These are phyloP conservation scores for Aphanoascus verrucosus DNA, from an alignment of 2,329 filamentous ascomycete genomes.

Conservation along the genomic window DNA sequence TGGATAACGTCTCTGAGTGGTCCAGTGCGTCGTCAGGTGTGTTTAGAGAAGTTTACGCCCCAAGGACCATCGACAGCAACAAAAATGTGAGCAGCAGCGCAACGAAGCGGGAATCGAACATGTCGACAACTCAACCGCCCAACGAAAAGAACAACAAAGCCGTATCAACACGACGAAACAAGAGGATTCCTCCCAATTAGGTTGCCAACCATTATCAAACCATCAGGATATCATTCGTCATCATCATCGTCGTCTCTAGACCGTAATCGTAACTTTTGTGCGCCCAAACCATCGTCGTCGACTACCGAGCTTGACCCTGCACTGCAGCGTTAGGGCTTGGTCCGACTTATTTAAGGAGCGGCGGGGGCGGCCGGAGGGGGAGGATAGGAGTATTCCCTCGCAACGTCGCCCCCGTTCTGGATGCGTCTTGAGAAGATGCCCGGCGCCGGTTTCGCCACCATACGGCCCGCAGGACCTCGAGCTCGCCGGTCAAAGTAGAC, in stretches of 20 bases:
- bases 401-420: slow-evolving; percentile 27
- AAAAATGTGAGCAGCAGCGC: neutral
- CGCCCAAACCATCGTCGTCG: neutral
- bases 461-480: slow-evolving; percentile 19
- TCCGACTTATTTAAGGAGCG: neutral
- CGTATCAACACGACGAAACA: neutral
- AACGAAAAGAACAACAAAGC: neutral
- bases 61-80: no score
- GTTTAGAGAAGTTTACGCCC: no score
- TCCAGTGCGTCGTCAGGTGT: no score
- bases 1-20: no score
- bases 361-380: slow-evolving; percentile 1
- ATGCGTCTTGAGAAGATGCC: slow-evolving; percentile 34
- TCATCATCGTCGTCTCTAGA: neutral
- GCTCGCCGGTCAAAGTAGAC: slow-evolving; percentile 62
- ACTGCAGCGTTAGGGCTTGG: slow-evolving; percentile 3
- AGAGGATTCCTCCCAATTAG: neutral
- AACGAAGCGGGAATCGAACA: neutral
- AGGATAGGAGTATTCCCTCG: slow-evolving; percentile 17
- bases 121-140: neutral
- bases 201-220: neutral
- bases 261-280: neutral
- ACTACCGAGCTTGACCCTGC: slow-evolving; percentile 5
- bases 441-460: slow-evolving; percentile 22
- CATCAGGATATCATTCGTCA: neutral